Evolutionary conservation across 176 grass and related monocot genomes (phyloP), one percentile per base, ranked within the genome.

Genomic region (Hordeum marinum): DNA sequence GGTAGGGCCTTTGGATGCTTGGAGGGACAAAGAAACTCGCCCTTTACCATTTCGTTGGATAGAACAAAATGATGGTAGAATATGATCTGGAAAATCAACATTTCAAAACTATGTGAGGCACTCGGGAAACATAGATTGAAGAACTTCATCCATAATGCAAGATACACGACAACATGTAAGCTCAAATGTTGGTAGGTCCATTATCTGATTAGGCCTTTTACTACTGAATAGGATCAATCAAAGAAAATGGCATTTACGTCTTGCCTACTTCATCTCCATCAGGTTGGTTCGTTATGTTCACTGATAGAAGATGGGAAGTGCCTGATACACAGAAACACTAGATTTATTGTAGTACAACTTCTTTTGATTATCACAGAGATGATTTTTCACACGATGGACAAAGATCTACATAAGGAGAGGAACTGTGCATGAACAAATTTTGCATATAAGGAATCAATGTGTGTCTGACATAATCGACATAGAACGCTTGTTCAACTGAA

Each of bases 61-160:
- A 11, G 76, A 84, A 80, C 50, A 87, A 9, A 75, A 63, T 27
- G 68, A 18, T 63, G 76, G 61, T 61, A 76, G 48, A 80, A 91
- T 69, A 76, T 68, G 80, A 87, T 60, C 89, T 91, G 89, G 12
- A 87, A 84, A 87, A 8, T 13, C 21, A 83, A 68, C 14, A 83
- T 31, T 85, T 61, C 37, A 80, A 87, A 24, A 34, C 66, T 80
- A 62, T 0, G 11, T 67, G 75, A 83, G 75, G n/a, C 1, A 17
- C 15, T 40, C 27, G 6, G 36, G 36, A 83, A 63, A 65, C 23
- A 42, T 78, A 57, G 13, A 78, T 43, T 27, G 43, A 39, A 46
- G 17, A 86, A 58, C 3, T 18, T 39, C 2, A 58, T 62, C 50
- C 52, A 55, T 32, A 77, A 82, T 41, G 34, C 54, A 81, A 68